Base-by-base conservation (phyloP, 371 early-diverging fungal species). In the Apophysomyces variabilis region DNA sequence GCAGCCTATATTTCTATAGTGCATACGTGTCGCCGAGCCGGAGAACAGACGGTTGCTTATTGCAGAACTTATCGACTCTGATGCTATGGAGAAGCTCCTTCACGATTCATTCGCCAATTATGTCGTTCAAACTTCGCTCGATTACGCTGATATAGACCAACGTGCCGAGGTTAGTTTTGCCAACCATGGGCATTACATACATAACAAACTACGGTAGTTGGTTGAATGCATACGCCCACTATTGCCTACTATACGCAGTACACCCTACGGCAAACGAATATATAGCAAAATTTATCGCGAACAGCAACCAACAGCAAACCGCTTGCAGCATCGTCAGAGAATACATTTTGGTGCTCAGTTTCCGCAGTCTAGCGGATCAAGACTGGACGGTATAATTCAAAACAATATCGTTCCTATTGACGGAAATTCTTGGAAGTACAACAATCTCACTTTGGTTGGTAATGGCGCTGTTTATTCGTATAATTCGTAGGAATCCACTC, bases 51-150 rank as follows among this genome's bases (percentile, higher is more conserved):
- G 80, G 38, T 72, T 71, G 54, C 76, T 96, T 37, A 90, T 96
- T 57, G 87, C 85, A 39, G 94, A 92, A 71, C 75, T 96, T 81
- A 73, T 91, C 57, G 85, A 88, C 77, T 74, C 78, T 61, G 75
- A 84, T 12, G 76, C 80, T 14, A 76, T 95, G 32, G 93, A 95
- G 43, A 87, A 85, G 66, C 79, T 96, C 13, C 77, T 96, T 61
- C 85, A 89, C 7, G 96, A 96, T 65, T 93, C 92, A 5, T 96
- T 88, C 70, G 96, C 92, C 44, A 96, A 96, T 69, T 96, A 95
- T 69, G 96, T 96, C 1, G 90, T 96, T n/a, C 96, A 96, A 75
- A 96, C 96, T 1, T 88, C 94, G 7, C 76, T 96, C 35, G 96
- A 96, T 66, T 93, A 85, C 74, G 92, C 94, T 12, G 92, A 93